phyloP scores from a whole-genome alignment of 2,329 filamentous ascomycete genomes.

The Xylariaceae sp. region DNA sequence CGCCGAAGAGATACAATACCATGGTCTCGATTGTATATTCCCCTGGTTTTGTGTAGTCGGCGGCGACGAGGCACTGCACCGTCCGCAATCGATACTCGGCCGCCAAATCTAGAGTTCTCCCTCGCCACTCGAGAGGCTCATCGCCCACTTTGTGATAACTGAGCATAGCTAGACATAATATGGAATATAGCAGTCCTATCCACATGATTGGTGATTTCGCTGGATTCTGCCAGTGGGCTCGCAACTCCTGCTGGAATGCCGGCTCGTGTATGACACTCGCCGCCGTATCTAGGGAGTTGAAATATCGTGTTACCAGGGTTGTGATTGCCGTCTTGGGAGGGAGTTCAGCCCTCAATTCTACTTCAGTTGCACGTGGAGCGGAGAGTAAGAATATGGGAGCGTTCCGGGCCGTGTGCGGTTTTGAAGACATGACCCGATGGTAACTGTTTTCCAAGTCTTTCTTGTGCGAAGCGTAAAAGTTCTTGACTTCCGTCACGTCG shows the following conservation, averaged over 20 bases:
- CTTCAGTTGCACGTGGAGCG: slow-evolving; percentile 62
- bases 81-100: slow-evolving; percentile 64
- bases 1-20: slow-evolving; percentile 68
- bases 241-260: slow-evolving; percentile 72
- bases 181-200: slow-evolving; percentile 70
- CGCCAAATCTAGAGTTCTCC: slow-evolving; percentile 55
- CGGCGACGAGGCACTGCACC: slow-evolving; percentile 70
- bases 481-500: slow-evolving; percentile 89
- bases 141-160: slow-evolving; percentile 76
- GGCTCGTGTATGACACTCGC: slow-evolving; percentile 75
- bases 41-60: slow-evolving; percentile 70
- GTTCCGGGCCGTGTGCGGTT: slow-evolving; percentile 52
- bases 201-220: slow-evolving; percentile 69
- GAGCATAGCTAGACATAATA: slow-evolving; percentile 71
- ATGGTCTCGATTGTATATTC: slow-evolving; percentile 75
- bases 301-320: slow-evolving; percentile 80
- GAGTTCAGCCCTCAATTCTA: slow-evolving; percentile 72
- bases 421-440: slow-evolving; percentile 66
- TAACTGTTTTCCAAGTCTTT: slow-evolving; percentile 82
- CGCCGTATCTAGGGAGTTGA: slow-evolving; percentile 72
- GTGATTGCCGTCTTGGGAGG: slow-evolving; percentile 80
- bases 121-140: slow-evolving; percentile 72
- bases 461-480: slow-evolving; percentile 79
- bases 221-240: slow-evolving; percentile 64
- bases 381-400: slow-evolving; percentile 77